Base-by-base conservation (phyloP, 306 rosid genomes). In the Castanea mollissima region DNA sequence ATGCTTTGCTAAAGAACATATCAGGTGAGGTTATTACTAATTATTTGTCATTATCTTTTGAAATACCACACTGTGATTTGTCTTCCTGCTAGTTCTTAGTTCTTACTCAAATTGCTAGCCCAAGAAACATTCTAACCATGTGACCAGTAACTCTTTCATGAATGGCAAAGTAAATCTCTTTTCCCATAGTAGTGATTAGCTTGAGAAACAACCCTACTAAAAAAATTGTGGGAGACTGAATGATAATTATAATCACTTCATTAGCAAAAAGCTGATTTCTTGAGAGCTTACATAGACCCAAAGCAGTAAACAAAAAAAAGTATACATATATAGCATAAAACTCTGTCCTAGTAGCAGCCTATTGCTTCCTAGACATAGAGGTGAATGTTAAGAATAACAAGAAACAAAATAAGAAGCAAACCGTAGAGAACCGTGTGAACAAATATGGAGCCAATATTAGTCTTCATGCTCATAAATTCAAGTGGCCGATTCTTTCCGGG, bases 341-440 rank as follows among this genome's bases (percentile, higher is more conserved):
- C 46, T 31, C 31, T 31, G 70, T 64, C 5, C 70, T 31, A 64
- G 5, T 27, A 27, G 41, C n/a, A 31, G 18, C 44, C 41, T 63
- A 60, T 31, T 31, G 25, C 71, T 67, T 64, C 19, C 71, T 88
- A 91, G 44, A 87, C 86, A 74, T 91, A 88, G 70, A 95, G 78
- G 85, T 90, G 98, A 58, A 95, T 57, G 69, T 77, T 85, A 29
- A 95, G 98, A 83, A 95, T 80, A 69, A 93, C 76, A 51, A 95
- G 88, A 64, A 95, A 88, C 80, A 95, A 69, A 88, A 89, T 79
- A 0, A 95, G 87, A 41, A 95, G 85, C 77, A 95, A 65, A 83
- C 91, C 96, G 76, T 91, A 93, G 79, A 95, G 79, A 34, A 95
- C 92, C 10, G 99, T 49, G 84, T 92, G 98, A 35, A 95, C 93